Base-by-base conservation (phyloP, 2,329 filamentous ascomycete species). In the Cadophora sp. region DNA sequence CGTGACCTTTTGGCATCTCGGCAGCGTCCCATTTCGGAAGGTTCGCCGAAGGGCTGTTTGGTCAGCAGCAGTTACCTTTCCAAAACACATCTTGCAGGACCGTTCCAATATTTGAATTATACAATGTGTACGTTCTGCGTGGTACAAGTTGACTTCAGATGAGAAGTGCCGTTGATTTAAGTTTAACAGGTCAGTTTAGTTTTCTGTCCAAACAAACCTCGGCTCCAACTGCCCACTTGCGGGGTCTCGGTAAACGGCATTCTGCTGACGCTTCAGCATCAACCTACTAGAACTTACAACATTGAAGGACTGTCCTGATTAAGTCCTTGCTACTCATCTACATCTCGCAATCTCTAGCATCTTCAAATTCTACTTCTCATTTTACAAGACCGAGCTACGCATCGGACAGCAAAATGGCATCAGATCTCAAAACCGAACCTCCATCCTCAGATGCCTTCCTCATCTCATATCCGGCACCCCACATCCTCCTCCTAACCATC, bases 401-500 rank as follows among this genome's bases (percentile, higher is more conserved):
- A 5, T 24, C 5, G 7, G n/a, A 37, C n/a, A 3, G 12, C 55
- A 63, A 37, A 12, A 73, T 73, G 71, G 61, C 70, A 46, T 56
- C 66, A 29, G 50, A 53, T 29, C 68, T 72, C 60, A 58, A 60
- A 59, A 68, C 65, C 24, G 65, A 68, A 55, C 73, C 73, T 1
- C 73, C 73, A 3, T 27, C 67, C 27, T 61, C 68, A 7, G 34
- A 58, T 6, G 68, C 69, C 40, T 76, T 74, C 66, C 12, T 72
- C 22, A 68, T 76, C 55, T 50, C 67, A 55, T 88, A 85, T 71
- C 88, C 88, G 0, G 73, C 76, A 0, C 82, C 83, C 2, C 83
- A 87, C 74, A 79, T 90, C 63, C 80, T 90, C 9, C 83, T 89
- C 55, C 82, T 89, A 19, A 89, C 86, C 1, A 83, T 91, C 77